These are phyloP conservation scores for Penicillium palitans DNA, from an alignment of 2,329 filamentous ascomycete species.

Conservation along the genomic window DNA sequence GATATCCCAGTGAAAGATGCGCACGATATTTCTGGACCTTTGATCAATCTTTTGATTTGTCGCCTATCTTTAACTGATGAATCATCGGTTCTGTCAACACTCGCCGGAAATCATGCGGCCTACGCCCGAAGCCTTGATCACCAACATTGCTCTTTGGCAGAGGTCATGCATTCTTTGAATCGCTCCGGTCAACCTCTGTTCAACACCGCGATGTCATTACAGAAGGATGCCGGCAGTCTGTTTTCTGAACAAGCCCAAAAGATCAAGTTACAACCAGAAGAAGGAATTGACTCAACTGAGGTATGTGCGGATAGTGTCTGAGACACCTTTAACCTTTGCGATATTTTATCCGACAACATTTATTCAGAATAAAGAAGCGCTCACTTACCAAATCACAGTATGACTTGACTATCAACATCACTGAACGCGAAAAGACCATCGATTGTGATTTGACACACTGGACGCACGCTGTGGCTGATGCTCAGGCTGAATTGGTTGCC, in stretches of 20 bases:
- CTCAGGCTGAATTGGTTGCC: not conserved
- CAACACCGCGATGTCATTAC: slow-evolving; percentile 24
- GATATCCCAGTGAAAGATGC: slow-evolving; percentile 5
- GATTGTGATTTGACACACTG: slow-evolving; percentile 24
- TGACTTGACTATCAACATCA: not conserved
- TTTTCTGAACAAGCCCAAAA: not conserved
- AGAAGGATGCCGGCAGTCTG: not conserved
- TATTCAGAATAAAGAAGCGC: not conserved
- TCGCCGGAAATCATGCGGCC: not conserved
- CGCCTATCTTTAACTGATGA: not conserved
- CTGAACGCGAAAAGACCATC: slow-evolving; percentile 1
- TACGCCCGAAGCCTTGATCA: slow-evolving; percentile 11
- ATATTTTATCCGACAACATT: not conserved
- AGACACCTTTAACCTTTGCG: too few relatives aligned
- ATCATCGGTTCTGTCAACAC: not conserved
- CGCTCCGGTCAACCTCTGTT: slow-evolving; percentile 18
- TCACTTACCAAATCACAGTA: not conserved
- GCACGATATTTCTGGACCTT: not conserved
- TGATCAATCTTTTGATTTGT: slow-evolving; percentile 7
- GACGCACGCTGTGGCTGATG: not conserved
- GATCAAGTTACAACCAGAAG: slow-evolving; percentile 1
- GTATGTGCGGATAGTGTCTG: slow-evolving; percentile 4
- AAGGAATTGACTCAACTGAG: slow-evolving; percentile 17
- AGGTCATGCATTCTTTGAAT: slow-evolving; percentile 14
- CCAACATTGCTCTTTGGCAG: slow-evolving; percentile 19